These are phyloP conservation scores for Avena atlantica DNA, from an alignment of 176 grass and related monocot genomes.

Conservation along the genomic window DNA sequence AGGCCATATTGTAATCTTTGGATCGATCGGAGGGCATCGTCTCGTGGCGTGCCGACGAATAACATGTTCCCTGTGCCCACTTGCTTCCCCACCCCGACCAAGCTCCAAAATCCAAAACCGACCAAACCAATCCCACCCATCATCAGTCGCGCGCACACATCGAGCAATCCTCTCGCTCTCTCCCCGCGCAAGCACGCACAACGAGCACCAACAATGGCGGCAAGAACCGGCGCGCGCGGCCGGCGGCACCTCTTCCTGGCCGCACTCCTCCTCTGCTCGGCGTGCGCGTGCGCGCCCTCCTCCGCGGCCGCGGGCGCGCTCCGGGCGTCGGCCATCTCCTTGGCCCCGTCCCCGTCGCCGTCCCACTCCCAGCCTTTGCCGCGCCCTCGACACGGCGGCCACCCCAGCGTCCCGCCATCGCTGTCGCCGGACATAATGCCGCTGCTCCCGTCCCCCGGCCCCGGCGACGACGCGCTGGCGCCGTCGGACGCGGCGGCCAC, in stretches of 20 bases:
- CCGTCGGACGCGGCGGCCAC: conserved; percentile 54
- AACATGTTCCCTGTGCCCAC: conserved; percentile 26
- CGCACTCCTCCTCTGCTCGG: neutral
- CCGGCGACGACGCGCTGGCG: conserved; percentile 32
- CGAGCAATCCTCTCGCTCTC: neutral
- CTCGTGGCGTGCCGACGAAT: conserved; percentile 1
- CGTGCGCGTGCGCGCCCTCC: neutral
- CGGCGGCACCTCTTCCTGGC: neutral
- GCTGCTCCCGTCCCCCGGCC: conserved; percentile 51
- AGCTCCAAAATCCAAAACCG: conserved; percentile 30
- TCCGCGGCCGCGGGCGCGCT: neutral
- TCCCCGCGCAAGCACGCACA: neutral
- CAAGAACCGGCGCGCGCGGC: conserved; percentile 6
- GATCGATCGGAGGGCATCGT: neutral
- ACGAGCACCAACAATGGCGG: conserved; percentile 27
- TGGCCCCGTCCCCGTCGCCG: conserved; percentile 46
- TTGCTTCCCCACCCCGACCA: conserved; percentile 39
- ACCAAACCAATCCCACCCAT: neutral
- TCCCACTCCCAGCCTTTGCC: conserved; percentile 22
- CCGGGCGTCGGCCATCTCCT: conserved; percentile 63
- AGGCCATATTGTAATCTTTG: neutral
- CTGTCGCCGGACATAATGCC: conserved; percentile 74
- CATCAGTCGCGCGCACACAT: neutral
- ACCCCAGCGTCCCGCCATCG: conserved; percentile 35
- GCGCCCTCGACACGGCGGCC: conserved; percentile 28